phyloP scores from a whole-genome alignment of 2,329 filamentous ascomycete genomes.

The Cercospora brassicicola region DNA sequence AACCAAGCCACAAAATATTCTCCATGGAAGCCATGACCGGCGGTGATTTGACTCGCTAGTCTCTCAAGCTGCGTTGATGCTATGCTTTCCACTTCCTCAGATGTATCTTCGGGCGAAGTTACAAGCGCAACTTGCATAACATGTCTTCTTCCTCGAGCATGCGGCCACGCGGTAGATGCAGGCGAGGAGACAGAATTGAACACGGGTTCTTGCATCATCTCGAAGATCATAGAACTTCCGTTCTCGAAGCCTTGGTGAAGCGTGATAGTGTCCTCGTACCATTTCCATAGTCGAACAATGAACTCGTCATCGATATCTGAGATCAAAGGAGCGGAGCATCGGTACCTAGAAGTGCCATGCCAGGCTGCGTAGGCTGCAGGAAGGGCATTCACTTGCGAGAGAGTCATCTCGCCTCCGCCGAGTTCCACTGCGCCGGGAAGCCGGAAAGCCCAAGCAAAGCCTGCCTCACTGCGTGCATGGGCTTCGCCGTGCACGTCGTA shows the following conservation, averaged over 20 bases:
- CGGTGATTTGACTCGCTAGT: slow-evolving; percentile 22
- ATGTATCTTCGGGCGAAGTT: slow-evolving; percentile 21
- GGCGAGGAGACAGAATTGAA: slow-evolving; percentile 26
- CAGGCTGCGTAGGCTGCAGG: slow-evolving; percentile 26
- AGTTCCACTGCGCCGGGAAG: slow-evolving; percentile 32
- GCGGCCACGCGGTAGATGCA: slow-evolving; percentile 33
- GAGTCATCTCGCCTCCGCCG: slow-evolving; percentile 26
- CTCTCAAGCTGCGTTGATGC: slow-evolving; percentile 24
- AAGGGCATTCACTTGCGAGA: slow-evolving; percentile 32
- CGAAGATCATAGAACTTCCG: slow-evolving; percentile 32
- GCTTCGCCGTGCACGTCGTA: slow-evolving; percentile 38
- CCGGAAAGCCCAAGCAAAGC: slow-evolving; percentile 36
- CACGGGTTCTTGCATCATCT: slow-evolving; percentile 34
- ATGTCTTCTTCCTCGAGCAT: slow-evolving; percentile 26
- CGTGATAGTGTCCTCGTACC: slow-evolving; percentile 31
- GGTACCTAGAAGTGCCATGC: slow-evolving; percentile 31
- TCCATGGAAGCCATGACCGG: slow-evolving; percentile 22
- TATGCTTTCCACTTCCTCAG: slow-evolving; percentile 23
- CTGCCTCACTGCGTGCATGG: slow-evolving; percentile 34
- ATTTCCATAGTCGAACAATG: slow-evolving; percentile 34
- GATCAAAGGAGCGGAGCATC: slow-evolving; percentile 32
- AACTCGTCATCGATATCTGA: slow-evolving; percentile 30
- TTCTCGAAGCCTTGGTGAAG: slow-evolving; percentile 23
- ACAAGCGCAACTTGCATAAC: slow-evolving; percentile 33
- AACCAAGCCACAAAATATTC: slow-evolving; percentile 34